These are phyloP conservation scores for Pseudohalonectria lignicola DNA, from an alignment of 2,329 filamentous ascomycete species.

Conservation along the genomic window DNA sequence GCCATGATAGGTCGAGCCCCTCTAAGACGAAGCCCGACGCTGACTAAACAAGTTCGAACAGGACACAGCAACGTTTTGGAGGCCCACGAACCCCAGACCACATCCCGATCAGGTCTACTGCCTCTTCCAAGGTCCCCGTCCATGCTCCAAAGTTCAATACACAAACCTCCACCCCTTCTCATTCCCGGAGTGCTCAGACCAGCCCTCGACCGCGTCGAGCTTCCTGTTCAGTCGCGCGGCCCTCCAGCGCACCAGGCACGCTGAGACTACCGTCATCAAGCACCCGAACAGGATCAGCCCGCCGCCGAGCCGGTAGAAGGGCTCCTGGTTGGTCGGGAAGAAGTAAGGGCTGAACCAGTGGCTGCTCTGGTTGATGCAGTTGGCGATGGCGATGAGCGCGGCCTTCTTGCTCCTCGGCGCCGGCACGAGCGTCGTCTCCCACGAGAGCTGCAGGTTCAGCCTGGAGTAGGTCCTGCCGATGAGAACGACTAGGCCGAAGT, in stretches of 20 bases:
- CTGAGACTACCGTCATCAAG: not conserved
- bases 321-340: not conserved
- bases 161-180: constrained; percentile 1
- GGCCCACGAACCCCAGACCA: no score
- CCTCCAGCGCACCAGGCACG: not conserved
- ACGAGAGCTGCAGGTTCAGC: constrained; percentile 1
- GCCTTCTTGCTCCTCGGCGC: not conserved
- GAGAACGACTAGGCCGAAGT: not conserved
- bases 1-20: no score
- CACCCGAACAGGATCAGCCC: not conserved
- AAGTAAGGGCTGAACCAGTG: constrained; percentile 2
- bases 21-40: no score
- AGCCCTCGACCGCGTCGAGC: constrained; percentile 1
- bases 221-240: not conserved
- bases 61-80: no score
- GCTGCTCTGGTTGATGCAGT: constrained; percentile 2
- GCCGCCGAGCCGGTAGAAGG: not conserved
- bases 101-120: no score
- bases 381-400: constrained; percentile 1
- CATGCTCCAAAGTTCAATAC: no score
- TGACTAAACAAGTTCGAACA: no score
- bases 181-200: not conserved
- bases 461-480: not conserved
- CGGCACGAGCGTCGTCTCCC: constrained; percentile 1
- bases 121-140: no score